Evolutionary conservation across 2,329 filamentous ascomycete genomes (phyloP), one percentile per base, ranked within the genome.

Genomic region (Onygenales sp.): DNA sequence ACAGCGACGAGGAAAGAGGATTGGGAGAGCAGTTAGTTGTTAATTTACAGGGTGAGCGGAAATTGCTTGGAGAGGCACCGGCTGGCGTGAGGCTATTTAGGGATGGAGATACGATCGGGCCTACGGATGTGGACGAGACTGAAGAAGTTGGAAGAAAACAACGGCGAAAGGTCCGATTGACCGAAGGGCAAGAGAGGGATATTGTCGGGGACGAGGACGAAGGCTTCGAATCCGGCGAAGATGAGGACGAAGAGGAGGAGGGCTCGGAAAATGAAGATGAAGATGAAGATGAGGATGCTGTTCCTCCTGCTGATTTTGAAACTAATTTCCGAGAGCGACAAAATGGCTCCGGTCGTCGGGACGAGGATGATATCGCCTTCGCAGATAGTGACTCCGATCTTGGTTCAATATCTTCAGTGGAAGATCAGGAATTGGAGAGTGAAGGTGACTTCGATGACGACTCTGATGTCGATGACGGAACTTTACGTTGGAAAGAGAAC

Each of bases 331-430:
- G 64, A 52, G 66, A 72, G 53, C 64, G 64, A 32, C 70, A 75
- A 38, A 81, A 80, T 52, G 79, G 77, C n/a, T 78, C 78, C 14
- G 74, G 76, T 4, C 74, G 79, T 39, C 77, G 66, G 21, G 75
- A 75, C 9, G 81, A 83, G 27, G 87, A 83, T 33, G 89, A 95
- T 52, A 63, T 97, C 54, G 89, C 84, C 1, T 98, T 96, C 73
- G 93, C 93, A 11, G 93, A 98, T 64, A 95, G 89, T 64, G 94
- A 98, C 69, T 98, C 93, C 0, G 94, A 98, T 66, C 78, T 98
- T 4, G 93, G 93, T 6, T 95, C 92, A 3, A 71, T 96, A 58
- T 95, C 89, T 7, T 78, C 76, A 1, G 78, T 73, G 7, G 79
- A 82, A 7, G 79, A 81, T 17, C 76, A 78, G 54, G 76, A 79